Evolutionary conservation across 2,329 filamentous ascomycete genomes (phyloP).

Genomic region (Verticillium zaregamsianum): DNA sequence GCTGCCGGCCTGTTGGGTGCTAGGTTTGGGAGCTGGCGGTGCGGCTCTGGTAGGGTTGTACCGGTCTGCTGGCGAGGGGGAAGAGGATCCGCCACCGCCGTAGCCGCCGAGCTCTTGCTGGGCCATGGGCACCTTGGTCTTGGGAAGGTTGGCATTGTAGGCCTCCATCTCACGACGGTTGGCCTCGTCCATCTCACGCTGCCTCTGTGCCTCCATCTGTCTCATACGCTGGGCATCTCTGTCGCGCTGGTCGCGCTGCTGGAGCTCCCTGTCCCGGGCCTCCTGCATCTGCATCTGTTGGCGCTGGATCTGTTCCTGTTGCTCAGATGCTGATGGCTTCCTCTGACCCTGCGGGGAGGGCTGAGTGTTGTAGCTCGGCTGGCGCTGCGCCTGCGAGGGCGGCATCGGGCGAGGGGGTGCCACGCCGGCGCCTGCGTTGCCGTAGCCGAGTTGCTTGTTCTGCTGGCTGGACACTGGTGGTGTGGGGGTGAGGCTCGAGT

Average conservation of each 20-base stretch:
- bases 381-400: constrained; percentile 37
- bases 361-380: constrained; percentile 34
- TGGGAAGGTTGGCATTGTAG: constrained; percentile 85
- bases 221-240: constrained; percentile 59
- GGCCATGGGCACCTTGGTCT: constrained; percentile 73
- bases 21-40: constrained; percentile 68
- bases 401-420: constrained; percentile 67
- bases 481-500: constrained; percentile 63
- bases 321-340: constrained; percentile 40
- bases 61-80: constrained; percentile 47
- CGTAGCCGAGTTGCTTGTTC: constrained; percentile 61
- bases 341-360: constrained; percentile 33
- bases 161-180: constrained; percentile 74
- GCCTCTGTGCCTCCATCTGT: constrained; percentile 53
- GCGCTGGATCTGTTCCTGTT: constrained; percentile 50
- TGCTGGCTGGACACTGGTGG: constrained; percentile 53
- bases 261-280: constrained; percentile 1
- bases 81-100: constrained; percentile 43
- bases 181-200: constrained; percentile 59
- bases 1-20: constrained; percentile 49
- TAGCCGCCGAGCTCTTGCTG: constrained; percentile 86
- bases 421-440: constrained; percentile 51
- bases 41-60: constrained; percentile 85
- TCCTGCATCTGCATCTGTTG: constrained; percentile 46
- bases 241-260: constrained; percentile 2